Evolutionary conservation across 257 asterid species (phyloP), one percentile per base, ranked within the genome.

Genomic region (Mentha longifolia): DNA sequence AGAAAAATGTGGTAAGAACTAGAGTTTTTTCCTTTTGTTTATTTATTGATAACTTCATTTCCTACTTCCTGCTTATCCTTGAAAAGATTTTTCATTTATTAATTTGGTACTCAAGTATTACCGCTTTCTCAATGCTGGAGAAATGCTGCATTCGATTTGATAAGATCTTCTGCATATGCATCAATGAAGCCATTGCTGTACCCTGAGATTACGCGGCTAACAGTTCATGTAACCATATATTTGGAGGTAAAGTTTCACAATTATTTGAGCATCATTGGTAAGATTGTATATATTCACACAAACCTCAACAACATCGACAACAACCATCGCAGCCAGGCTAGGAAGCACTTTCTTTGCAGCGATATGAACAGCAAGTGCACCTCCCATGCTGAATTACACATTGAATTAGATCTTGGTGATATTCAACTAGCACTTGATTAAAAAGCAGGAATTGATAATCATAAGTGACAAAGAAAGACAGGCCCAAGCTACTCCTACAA

Each of bases 291-390:
- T 35, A 20, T 39, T 31, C 15, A 41, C 33, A 76, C 76, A 70
- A 70, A 95, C 99, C 99, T 95, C 99, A 79, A 95, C 99, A 82
- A 95, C 99, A 79, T 94, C 99, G 78, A 94, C 97, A 68, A 94
- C 91, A 61, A 94, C 83, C 79, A 94, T 80, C 47, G 95, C 99
- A 70, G 88, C 86, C 85, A 94, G 86, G 81, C 81, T 88, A 69
- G 92, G 87, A 66, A 91, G 86, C 72, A 78, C 86, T 85, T 91
- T 94, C 77, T 82, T 91, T 8, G 99, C 89, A 74, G 96, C 95
- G 67, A 89, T 84, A 80, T 94, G 88, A 77, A 94, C 84, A 35
- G 96, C 96, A 78, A 94, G 87, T 46, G 99, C 87, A 30, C 97
- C 99, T 75, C 99, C 97, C 97, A 94, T 86, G 66, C 99, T 91